phyloP scores from a whole-genome alignment of 2,329 filamentous ascomycete genomes.

The Fusarium marasasianum region DNA sequence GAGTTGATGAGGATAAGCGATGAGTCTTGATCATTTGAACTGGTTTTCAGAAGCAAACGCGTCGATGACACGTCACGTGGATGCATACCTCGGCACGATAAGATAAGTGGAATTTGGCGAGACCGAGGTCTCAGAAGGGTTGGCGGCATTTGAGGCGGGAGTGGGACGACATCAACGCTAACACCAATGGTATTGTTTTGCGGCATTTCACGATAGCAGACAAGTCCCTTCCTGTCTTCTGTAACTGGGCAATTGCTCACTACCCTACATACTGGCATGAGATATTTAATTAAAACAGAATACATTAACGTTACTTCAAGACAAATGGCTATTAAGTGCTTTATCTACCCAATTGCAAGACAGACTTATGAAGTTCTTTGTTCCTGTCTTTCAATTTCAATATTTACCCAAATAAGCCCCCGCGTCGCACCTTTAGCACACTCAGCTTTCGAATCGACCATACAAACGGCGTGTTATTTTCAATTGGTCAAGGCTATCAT shows the following conservation, averaged over 20 bases:
- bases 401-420: too few relatives aligned
- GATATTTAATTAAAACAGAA: too few relatives aligned
- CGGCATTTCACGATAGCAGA: fast-evolving
- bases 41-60: slow-evolving; percentile 10
- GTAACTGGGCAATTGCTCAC: fast-evolving
- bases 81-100: not conserved
- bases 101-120: not conserved
- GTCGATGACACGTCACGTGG: slow-evolving; percentile 2
- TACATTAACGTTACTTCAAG: too few relatives aligned
- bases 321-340: too few relatives aligned
- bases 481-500: too few relatives aligned
- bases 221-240: not conserved
- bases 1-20: not conserved
- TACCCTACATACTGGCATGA: not conserved
- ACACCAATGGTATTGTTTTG: fast-evolving
- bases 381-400: too few relatives aligned
- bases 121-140: not conserved
- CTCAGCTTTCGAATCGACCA: too few relatives aligned
- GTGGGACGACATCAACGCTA: not conserved
- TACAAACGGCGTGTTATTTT: fast-evolving
- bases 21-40: not conserved
- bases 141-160: not conserved
- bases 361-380: too few relatives aligned
- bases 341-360: too few relatives aligned
- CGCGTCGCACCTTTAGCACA: too few relatives aligned